Evolutionary conservation across 345 rosid genomes (phyloP).

Genomic region (Litchi chinensis): DNA sequence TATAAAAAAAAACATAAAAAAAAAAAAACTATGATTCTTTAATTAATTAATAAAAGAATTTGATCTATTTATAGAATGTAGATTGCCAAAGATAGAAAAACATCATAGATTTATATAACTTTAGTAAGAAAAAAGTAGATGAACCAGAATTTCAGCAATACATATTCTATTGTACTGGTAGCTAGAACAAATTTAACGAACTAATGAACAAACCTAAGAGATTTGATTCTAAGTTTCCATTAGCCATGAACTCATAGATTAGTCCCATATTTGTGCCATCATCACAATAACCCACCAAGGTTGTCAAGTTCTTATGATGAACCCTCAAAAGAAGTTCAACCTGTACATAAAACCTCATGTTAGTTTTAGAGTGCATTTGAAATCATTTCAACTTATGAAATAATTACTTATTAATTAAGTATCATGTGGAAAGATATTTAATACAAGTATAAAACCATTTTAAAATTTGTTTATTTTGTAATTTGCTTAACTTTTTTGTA

Average conservation of each 20-base stretch:
- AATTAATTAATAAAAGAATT: background rate
- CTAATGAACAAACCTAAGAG: constrained; percentile 39
- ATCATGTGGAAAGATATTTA: too few relatives aligned
- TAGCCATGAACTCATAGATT: constrained; percentile 57
- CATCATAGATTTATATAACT: too few relatives aligned
- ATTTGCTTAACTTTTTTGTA: too few relatives aligned
- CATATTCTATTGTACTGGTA: too few relatives aligned
- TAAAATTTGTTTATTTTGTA: too few relatives aligned
- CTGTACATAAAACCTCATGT: constrained; percentile 18
- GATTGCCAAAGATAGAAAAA: background rate
- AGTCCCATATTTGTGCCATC: constrained; percentile 37
- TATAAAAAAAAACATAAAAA: background rate
- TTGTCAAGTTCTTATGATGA: constrained; percentile 57
- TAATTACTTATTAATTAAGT: too few relatives aligned
- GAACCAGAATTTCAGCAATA: background rate
- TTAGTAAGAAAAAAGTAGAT: too few relatives aligned
- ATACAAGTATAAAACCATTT: too few relatives aligned
- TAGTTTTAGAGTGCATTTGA: too few relatives aligned
- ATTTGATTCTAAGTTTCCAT: constrained; percentile 46
- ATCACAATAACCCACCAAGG: constrained; percentile 33
- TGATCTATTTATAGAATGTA: background rate
- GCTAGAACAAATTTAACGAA: background rate
- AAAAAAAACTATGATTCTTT: background rate
- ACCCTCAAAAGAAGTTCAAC: constrained; percentile 55
- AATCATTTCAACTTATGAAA: too few relatives aligned